Base-by-base conservation (phyloP, 1,284 basidiomycete genomes). In the Naganishia cerealis region DNA sequence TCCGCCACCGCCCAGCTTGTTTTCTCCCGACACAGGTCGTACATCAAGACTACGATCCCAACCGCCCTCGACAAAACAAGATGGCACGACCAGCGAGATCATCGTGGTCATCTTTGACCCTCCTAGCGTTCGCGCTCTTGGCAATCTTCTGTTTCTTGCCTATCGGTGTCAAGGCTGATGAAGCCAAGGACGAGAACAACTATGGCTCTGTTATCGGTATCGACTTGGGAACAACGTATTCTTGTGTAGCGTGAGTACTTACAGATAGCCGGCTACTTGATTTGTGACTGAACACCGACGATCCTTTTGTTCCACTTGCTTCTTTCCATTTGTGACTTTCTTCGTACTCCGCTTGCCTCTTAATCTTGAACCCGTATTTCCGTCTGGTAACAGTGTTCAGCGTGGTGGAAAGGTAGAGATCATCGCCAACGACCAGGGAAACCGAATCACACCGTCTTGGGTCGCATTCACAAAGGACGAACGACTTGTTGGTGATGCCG, bases 381-480 rank as follows among this genome's bases (percentile, higher is more conserved):
- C 75, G 73, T 71, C 73, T 71, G 55, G 59, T 56, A 66, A 10
- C 72, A 92, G 93, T 85, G 91, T 97, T 67, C 91, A 94, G 82
- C 89, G 90, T 69, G 89, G 89, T 71, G 94, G 92, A 74, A 90
- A 90, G 75, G 93, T 96, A 50, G 93, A 97, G 82, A 96, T 95
- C 75, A 94, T 95, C 77, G 91, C 94, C 80, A 96, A 96, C 83
- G 94, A 95, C 84, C 93, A 96, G 81, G 94, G 94, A 80, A 91
- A 96, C 83, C 91, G 93, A 82, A 96, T 95, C 81, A 96, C 94
- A 36, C 93, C 94, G 50, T 96, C 92, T 77, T 94, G 90, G 90
- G 94, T 96, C 73, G 85, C 86, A 72, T 96, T 96, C 84, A 87
- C 88, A 57, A 89, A 93, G 10, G 91, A 93, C 0, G 95, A 99